Conservation (phyloP, 805 yeast genomes). For the Blastobotrys terrestris region DNA sequence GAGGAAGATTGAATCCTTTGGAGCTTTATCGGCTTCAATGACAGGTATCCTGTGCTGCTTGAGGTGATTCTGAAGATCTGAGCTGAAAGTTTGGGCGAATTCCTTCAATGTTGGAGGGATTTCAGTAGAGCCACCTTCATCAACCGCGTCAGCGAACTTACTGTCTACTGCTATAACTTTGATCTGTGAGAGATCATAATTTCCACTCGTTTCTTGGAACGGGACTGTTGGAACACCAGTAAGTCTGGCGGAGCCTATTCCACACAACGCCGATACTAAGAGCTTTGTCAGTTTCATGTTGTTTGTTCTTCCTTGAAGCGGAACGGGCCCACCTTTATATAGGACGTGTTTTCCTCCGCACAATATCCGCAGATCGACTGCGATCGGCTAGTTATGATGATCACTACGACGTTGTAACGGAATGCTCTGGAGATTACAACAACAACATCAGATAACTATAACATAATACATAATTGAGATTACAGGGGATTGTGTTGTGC, state of each 20-base stretch:
- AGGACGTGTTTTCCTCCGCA: not conserved
- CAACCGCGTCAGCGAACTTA: not conserved
- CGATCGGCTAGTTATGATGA: too few species aligned
- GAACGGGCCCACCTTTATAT: not conserved
- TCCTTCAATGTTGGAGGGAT: conserved; percentile 17
- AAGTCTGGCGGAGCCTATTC: not conserved
- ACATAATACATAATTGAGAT: too few species aligned
- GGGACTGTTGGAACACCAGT: not conserved
- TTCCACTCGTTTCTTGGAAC: not conserved
- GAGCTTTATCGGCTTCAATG: not conserved
- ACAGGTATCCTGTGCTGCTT: not conserved
- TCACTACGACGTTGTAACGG: too few species aligned
- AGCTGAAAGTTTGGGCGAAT: conserved; percentile 22
- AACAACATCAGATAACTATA: too few species aligned
- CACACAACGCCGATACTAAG: not conserved
- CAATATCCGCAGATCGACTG: too few species aligned
- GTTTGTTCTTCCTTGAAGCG: not conserved
- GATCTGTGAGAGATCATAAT: not conserved
- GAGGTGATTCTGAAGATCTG: not conserved
- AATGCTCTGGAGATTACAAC: too few species aligned
- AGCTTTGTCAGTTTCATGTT: not conserved
- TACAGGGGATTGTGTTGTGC: too few species aligned
- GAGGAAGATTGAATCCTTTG: conserved; percentile 3
- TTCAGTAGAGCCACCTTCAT: conserved; percentile 3
- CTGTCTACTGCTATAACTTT: not conserved